These are phyloP conservation scores for Lagenidium giganteum DNA, from an alignment of 352 stramenopile species.

Conservation along the genomic window DNA sequence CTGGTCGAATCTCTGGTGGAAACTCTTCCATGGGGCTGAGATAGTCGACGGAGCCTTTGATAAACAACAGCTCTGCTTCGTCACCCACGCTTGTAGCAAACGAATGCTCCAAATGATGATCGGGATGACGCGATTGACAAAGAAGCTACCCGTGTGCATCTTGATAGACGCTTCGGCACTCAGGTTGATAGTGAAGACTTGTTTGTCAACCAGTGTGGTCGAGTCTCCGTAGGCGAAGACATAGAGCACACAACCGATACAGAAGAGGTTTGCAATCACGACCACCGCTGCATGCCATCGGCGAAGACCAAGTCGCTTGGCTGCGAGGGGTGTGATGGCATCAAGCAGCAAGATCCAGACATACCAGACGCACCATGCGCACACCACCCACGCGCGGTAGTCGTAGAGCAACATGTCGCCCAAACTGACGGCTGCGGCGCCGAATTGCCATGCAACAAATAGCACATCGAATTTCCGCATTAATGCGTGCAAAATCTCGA, in stretches of 20 bases:
- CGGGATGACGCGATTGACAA: constrained; percentile 10
- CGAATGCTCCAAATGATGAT: constrained; percentile 5
- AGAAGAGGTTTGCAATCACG: too few species aligned
- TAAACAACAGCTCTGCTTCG: constrained; percentile 10
- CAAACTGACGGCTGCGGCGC: too few species aligned
- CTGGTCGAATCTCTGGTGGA: too few species aligned
- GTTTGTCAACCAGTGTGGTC: too few species aligned
- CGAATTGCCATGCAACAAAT: too few species aligned
- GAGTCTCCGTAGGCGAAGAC: constrained; percentile 3
- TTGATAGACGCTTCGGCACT: too few species aligned
- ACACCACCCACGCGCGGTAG: too few species aligned
- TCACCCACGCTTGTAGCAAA: constrained; percentile 10
- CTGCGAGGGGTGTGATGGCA: constrained; percentile 2
- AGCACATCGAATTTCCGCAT: constrained; percentile 5
- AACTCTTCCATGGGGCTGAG: constrained; percentile 9
- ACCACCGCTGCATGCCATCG: constrained; percentile 1
- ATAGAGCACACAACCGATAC: too few species aligned
- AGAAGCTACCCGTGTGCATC: constrained; percentile 6
- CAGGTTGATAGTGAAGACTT: neutral
- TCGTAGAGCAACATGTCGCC: too few species aligned
- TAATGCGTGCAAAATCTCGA: neutral
- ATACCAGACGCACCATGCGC: constrained; percentile 1
- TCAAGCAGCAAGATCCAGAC: constrained; percentile 1
- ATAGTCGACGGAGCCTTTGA: constrained; percentile 9
- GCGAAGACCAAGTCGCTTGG: neutral